Percentiles rank a stretch among this genome's conserved stretches.
These are phyloP conservation scores for Chiua sp. DNA, from an alignment of 1,284 basidiomycete genomes.

Conservation along the genomic window DNA sequence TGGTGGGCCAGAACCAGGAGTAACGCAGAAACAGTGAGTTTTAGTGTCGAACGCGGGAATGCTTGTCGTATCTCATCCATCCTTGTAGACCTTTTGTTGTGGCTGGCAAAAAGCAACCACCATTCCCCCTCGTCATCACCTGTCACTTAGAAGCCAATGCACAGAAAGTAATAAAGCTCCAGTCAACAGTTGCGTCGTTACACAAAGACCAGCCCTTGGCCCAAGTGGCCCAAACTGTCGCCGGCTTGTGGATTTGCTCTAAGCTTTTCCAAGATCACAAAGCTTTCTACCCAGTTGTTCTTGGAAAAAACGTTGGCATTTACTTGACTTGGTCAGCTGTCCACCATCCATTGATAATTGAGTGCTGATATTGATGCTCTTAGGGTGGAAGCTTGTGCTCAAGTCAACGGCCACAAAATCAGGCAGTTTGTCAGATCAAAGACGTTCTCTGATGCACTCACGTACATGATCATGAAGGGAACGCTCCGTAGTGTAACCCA, in stretches of 20 bases:
- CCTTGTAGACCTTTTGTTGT: neutral
- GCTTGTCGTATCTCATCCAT: neutral
- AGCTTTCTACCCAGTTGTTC: neutral
- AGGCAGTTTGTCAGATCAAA: neutral
- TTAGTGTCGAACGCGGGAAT: neutral
- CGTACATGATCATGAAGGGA: neutral
- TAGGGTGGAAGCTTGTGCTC: too few relatives aligned
- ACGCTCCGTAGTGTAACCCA: too few relatives aligned
- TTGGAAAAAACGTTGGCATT: neutral
- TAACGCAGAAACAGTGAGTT: neutral
- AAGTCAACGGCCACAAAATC: neutral
- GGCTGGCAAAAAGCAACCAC: neutral
- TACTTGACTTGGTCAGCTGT: neutral
- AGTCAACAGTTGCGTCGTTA: neutral
- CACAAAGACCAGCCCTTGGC: too few relatives aligned
- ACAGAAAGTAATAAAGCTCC: neutral
- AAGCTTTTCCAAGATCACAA: neutral
- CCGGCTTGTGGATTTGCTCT: neutral
- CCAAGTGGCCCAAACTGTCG: neutral
- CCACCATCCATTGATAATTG: too few relatives aligned
- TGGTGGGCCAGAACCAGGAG: neutral
- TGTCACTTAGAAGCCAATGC: neutral
- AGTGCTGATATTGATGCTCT: neutral
- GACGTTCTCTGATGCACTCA: neutral
- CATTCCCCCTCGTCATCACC: neutral